Conservation (phyloP, 306 rosid genomes). For the Ormosia emarginata region DNA sequence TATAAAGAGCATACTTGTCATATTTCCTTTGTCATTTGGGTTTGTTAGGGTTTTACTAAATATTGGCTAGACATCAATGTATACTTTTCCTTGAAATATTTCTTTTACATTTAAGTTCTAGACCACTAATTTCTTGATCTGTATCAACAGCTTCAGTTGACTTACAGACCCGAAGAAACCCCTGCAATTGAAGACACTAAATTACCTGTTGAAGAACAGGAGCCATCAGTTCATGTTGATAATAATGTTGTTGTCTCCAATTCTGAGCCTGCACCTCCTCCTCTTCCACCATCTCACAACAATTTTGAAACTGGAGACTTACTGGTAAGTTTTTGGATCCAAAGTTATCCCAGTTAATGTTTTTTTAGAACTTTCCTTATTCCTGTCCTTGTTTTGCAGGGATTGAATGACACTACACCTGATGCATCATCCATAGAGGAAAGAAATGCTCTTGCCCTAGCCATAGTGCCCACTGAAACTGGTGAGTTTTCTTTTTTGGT, state of each 20-base stretch:
- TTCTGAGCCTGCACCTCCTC: constrained; percentile 57
- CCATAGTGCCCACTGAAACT: constrained; percentile 73
- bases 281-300: constrained; percentile 51
- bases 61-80: background rate
- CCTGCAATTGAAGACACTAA: constrained; percentile 52
- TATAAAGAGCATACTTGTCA: background rate
- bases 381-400: constrained; percentile 48
- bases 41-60: background rate
- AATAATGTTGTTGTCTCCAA: constrained; percentile 36
- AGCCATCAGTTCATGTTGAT: constrained; percentile 48
- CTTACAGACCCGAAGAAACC: constrained; percentile 81
- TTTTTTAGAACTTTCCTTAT: background rate
- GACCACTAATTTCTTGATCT: constrained; percentile 24
- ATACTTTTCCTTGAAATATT: constrained; percentile 12
- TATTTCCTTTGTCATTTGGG: background rate
- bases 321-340: constrained; percentile 52
- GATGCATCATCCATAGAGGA: constrained; percentile 80
- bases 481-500: constrained; percentile 40
- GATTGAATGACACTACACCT: constrained; percentile 58
- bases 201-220: constrained; percentile 60
- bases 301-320: constrained; percentile 74
- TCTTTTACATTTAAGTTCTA: background rate
- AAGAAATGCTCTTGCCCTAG: constrained; percentile 86
- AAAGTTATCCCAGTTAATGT: background rate
- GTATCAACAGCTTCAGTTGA: constrained; percentile 79